Conservation (phyloP, 169 alveolate genomes). For the Plasmodium chabaudi region DNA sequence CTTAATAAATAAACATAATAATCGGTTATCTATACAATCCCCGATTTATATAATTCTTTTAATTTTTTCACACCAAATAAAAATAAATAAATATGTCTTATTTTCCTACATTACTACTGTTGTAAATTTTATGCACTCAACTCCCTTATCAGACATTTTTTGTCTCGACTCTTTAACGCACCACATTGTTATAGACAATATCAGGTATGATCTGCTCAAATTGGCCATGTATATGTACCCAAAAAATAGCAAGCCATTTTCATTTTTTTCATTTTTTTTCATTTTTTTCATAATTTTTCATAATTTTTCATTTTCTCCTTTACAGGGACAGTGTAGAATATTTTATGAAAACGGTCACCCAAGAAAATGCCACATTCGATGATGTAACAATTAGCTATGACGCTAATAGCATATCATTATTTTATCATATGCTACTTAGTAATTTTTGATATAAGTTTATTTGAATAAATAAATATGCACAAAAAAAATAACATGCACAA, state of each 20-base stretch:
- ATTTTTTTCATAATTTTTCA: no score
- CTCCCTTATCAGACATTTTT: constrained; percentile 6
- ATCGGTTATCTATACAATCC: constrained; percentile 10
- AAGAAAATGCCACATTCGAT: constrained; percentile 36
- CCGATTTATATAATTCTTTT: constrained; percentile 53
- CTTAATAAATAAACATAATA: constrained; percentile 25
- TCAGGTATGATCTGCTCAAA: no score
- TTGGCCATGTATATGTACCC: neutral
- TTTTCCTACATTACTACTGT: constrained; percentile 24
- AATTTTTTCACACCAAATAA: constrained; percentile 26
- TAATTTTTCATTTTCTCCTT: neutral
- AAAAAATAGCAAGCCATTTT: neutral
- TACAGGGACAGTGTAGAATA: constrained; percentile 61
- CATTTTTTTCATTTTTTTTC: no score
- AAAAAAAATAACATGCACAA: neutral
- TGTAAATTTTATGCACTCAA: constrained; percentile 8
- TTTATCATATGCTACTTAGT: constrained; percentile 53
- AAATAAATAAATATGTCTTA: constrained; percentile 17
- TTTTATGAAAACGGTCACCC: constrained; percentile 7
- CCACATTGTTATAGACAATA: constrained; percentile 12
- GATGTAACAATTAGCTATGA: constrained; percentile 34
- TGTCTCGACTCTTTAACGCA: neutral
- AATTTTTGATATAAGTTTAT: constrained; percentile 1
- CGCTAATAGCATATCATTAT: constrained; percentile 27
- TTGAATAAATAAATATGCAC: neutral